phyloP scores from a whole-genome alignment of 2,329 filamentous ascomycete species.

The Cordyceps cicadae region DNA sequence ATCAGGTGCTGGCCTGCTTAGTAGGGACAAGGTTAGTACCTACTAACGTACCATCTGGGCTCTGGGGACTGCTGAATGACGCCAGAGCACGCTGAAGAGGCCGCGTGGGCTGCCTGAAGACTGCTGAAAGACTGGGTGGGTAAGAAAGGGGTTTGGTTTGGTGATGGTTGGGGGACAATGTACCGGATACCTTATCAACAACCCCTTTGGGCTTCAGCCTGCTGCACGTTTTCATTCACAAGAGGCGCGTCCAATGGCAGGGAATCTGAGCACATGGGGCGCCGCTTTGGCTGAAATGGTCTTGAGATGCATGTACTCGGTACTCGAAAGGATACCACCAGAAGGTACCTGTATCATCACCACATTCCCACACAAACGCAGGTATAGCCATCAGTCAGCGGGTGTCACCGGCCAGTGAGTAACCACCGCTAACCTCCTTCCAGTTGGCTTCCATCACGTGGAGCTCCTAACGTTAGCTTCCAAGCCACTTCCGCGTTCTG shows the following conservation, averaged over 20 bases:
- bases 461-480: neutral
- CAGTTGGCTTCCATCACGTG: slow-evolving; percentile 4
- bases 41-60: neutral
- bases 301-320: neutral
- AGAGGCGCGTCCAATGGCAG: neutral
- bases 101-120: neutral
- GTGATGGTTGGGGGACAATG: neutral
- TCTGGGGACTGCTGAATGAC: neutral
- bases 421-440: neutral
- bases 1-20: slow-evolving; percentile 1
- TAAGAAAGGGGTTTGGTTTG: neutral
- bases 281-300: neutral
- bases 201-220: neutral
- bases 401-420: neutral
- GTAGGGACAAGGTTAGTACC: too few species aligned
- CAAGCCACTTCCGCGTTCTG: neutral
- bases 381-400: too few species aligned
- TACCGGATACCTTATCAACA: neutral
- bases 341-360: too few species aligned
- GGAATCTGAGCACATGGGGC: neutral
- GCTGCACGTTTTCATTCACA: neutral
- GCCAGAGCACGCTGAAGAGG: neutral
- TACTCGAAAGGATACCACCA: neutral
- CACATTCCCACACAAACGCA: too few species aligned
- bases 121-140: neutral